Percentiles rank a stretch among this genome's conserved stretches.
phyloP scores from a whole-genome alignment of 1,139 yeast genomes.

The Entelexis sorbosivorans region DNA sequence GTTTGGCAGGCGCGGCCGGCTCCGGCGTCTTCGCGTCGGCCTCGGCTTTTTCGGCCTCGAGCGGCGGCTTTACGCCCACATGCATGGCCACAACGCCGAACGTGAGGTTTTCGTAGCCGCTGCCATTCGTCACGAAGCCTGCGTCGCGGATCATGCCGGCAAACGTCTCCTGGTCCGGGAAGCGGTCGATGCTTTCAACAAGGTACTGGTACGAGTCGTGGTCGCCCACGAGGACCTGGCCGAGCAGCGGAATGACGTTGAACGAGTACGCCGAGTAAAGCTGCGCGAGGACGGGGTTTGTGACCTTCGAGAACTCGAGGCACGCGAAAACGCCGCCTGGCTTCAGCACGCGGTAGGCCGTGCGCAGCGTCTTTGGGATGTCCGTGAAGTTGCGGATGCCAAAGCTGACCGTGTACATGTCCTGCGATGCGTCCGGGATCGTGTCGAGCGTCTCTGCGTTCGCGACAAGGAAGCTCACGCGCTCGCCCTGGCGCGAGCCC shows the following conservation, averaged over 20 bases:
- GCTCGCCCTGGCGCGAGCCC: slow-evolving; percentile 29
- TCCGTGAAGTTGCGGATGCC: slow-evolving; percentile 95
- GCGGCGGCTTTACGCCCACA: slow-evolving; percentile 67
- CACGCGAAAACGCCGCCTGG: slow-evolving; percentile 99
- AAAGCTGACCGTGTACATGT: slow-evolving; percentile 89
- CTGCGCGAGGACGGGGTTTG: slow-evolving; percentile 61
- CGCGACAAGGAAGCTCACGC: slow-evolving; percentile 76
- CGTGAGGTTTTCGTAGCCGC: slow-evolving; percentile 90
- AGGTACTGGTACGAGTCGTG: slow-evolving; percentile 90
- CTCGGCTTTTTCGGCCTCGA: not conserved
- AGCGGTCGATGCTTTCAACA: slow-evolving; percentile 83
- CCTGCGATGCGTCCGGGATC: slow-evolving; percentile 79
- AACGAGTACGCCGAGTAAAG: slow-evolving; percentile 82
- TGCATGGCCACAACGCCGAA: slow-evolving; percentile 96
- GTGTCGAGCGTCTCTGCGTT: slow-evolving; percentile 84
- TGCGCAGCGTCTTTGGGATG: slow-evolving; percentile 81
- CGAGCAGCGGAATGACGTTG: slow-evolving; percentile 82
- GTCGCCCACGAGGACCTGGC: slow-evolving; percentile 89
- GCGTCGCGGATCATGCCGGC: slow-evolving; percentile 88
- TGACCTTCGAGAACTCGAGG: slow-evolving; percentile 86
- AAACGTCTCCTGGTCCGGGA: slow-evolving; percentile 87
- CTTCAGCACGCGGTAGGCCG: slow-evolving; percentile 87
- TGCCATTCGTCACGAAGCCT: slow-evolving; percentile 81
- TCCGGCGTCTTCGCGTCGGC: not conserved
- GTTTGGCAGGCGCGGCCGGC: no score